Evolutionary conservation across 2,329 filamentous ascomycete genomes (phyloP).

Genomic region (Lecanicillium sp.): DNA sequence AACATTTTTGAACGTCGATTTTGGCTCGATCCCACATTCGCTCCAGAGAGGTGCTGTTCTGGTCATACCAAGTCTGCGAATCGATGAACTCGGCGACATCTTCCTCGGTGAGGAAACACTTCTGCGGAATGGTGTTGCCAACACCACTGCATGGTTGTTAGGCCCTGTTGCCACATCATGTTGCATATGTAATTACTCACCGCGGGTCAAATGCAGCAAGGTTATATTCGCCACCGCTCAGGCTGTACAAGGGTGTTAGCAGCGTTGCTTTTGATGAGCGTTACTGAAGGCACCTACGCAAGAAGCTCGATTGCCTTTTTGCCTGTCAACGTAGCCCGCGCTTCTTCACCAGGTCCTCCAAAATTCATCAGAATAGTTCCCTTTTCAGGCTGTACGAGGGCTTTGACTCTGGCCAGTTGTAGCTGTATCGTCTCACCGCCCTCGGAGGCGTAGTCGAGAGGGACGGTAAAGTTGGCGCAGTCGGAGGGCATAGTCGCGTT

Average conservation of each 20-base stretch:
- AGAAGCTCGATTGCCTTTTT: too few relatives aligned
- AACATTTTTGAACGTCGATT: background rate
- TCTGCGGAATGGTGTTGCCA: too few relatives aligned
- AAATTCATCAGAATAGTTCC: slow-evolving; percentile 24
- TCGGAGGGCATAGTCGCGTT: slow-evolving; percentile 5
- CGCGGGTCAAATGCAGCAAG: too few relatives aligned
- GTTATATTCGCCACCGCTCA: too few relatives aligned
- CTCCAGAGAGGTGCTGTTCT: background rate
- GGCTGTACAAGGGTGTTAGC: too few relatives aligned
- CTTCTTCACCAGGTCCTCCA: slow-evolving; percentile 16
- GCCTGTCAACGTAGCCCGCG: too few relatives aligned
- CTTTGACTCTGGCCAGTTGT: slow-evolving; percentile 6
- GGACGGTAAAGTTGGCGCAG: slow-evolving; percentile 11
- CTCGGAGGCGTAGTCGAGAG: slow-evolving; percentile 11
- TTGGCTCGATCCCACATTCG: background rate
- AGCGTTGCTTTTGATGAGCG: too few relatives aligned
- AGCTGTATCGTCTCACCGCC: slow-evolving; percentile 9
- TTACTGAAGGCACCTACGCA: background rate
- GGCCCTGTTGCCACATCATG: too few relatives aligned
- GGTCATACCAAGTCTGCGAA: background rate
- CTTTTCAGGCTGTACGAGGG: slow-evolving; percentile 13
- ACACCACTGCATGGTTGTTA: background rate
- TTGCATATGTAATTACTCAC: too few relatives aligned
- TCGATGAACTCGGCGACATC: background rate
- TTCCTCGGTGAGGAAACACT: too few relatives aligned